phyloP scores from a whole-genome alignment of 129 eudicot genomes.

The Arctium minus region DNA sequence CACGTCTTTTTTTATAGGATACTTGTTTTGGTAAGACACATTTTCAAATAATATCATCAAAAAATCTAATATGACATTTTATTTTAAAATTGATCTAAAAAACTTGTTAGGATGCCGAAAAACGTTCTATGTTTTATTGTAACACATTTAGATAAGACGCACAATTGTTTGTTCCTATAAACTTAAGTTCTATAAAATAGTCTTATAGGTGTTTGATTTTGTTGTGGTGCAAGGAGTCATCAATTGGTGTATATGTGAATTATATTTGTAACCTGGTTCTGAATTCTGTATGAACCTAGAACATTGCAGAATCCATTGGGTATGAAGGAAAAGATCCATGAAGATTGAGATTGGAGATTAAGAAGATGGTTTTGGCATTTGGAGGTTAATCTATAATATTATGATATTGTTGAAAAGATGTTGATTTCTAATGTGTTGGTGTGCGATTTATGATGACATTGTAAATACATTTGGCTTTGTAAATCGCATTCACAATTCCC shows the following conservation, averaged over 20 bases:
- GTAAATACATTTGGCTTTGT: conserved; percentile 56
- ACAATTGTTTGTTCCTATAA: not conserved
- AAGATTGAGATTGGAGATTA: conserved; percentile 10
- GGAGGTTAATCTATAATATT: conserved; percentile 7
- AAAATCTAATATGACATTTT: not conserved
- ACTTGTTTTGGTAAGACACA: not conserved
- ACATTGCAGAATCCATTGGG: conserved; percentile 24
- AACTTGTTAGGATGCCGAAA: not conserved
- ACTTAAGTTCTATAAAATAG: not conserved
- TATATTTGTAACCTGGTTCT: not conserved
- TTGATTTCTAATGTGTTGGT: conserved; percentile 16
- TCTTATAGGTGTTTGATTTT: not conserved
- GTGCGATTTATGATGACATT: conserved; percentile 39
- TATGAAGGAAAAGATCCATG: conserved; percentile 5
- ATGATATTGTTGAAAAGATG: conserved; percentile 8
- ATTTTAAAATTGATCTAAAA: not conserved
- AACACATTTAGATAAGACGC: not conserved
- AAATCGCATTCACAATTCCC: conserved; percentile 20
- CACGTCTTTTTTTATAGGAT: not conserved
- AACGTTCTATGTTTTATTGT: too few species aligned
- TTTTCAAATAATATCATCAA: not conserved
- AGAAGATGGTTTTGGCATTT: conserved; percentile 8
- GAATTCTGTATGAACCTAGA: not conserved
- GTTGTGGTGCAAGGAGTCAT: too few species aligned
- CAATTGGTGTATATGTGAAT: not conserved